These are phyloP conservation scores for Sporothrix protearum DNA, from an alignment of 2,329 filamentous ascomycete species.

Conservation along the genomic window DNA sequence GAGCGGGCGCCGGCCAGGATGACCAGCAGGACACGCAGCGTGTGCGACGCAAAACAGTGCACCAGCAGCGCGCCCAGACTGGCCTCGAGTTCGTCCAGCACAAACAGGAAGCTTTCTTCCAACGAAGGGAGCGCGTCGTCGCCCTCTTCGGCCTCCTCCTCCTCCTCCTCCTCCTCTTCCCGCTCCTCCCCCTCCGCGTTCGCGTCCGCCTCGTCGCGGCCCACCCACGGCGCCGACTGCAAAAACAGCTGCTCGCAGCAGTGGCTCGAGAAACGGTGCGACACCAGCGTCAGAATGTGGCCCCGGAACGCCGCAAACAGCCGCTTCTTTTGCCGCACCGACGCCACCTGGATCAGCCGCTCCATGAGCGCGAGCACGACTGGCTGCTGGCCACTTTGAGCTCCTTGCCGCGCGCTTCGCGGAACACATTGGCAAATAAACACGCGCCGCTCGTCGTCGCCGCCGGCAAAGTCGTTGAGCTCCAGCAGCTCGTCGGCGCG, in stretches of 20 bases:
- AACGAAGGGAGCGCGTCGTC: conserved; percentile 59
- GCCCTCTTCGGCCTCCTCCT: conserved; percentile 43
- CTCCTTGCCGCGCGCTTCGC: conserved; percentile 86
- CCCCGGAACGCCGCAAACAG: conserved; percentile 81
- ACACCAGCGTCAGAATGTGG: conserved; percentile 84
- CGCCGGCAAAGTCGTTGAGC: conserved; percentile 73
- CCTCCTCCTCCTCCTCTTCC: conserved; percentile 40
- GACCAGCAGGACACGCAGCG: conserved; percentile 78
- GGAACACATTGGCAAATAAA: conserved; percentile 78
- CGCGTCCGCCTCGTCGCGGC: conserved; percentile 41
- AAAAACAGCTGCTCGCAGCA: conserved; percentile 94
- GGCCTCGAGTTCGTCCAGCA: conserved; percentile 82
- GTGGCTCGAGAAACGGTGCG: conserved; percentile 95
- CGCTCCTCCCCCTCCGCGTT: conserved; percentile 40
- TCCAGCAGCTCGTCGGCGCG: conserved; percentile 86
- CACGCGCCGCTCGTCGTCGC: conserved; percentile 64
- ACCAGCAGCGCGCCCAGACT: conserved; percentile 80
- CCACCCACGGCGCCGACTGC: conserved; percentile 61
- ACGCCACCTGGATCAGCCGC: conserved; percentile 78
- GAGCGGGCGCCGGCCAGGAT: conserved; percentile 79
- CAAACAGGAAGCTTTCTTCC: conserved; percentile 79
- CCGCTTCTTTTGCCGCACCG: conserved; percentile 73
- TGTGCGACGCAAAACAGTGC: conserved; percentile 85
- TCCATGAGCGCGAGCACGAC: conserved; percentile 94
- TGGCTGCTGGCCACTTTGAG: conserved; percentile 95